Evolutionary conservation across 768 basidiomycete genomes (phyloP).

Genomic region (Cystobasidium onofrii): DNA sequence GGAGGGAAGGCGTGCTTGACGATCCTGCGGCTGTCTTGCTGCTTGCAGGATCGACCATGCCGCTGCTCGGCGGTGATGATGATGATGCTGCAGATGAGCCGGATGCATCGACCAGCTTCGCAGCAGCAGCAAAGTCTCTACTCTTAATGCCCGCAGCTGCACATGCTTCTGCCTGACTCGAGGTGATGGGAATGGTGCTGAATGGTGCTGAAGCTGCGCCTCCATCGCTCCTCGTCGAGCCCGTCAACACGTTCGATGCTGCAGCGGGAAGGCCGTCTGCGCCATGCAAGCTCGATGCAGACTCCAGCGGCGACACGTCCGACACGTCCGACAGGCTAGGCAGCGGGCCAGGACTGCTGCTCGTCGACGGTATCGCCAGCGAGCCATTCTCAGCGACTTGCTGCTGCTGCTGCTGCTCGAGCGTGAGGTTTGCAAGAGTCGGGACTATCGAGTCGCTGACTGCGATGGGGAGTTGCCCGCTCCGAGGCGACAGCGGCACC

Average conservation of each 20-base stretch:
- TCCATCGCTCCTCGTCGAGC: not conserved
- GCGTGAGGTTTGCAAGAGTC: not conserved
- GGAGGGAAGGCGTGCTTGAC: too few relatives aligned
- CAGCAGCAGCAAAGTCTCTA: conserved; percentile 14
- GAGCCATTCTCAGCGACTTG: not conserved
- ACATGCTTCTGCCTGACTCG: not conserved
- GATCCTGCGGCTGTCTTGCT: not conserved
- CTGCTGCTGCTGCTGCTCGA: not conserved
- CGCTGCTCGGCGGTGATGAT: not conserved
- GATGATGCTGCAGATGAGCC: not conserved
- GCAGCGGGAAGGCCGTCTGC: not conserved
- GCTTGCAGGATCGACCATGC: not conserved
- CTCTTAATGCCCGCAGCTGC: not conserved
- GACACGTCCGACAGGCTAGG: not conserved
- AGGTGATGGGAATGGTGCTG: not conserved
- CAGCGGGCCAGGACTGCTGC: not conserved
- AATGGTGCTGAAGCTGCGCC: not conserved
- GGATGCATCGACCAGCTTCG: not conserved
- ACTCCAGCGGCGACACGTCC: not conserved
- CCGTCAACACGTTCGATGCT: not conserved
- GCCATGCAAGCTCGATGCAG: not conserved
- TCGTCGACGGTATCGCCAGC: not conserved
- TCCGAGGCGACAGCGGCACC: not conserved
- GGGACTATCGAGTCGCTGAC: not conserved
- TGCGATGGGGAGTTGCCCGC: not conserved